These are phyloP conservation scores for Seiridium unicorne DNA, from an alignment of 2,329 filamentous ascomycete genomes.

Conservation along the genomic window DNA sequence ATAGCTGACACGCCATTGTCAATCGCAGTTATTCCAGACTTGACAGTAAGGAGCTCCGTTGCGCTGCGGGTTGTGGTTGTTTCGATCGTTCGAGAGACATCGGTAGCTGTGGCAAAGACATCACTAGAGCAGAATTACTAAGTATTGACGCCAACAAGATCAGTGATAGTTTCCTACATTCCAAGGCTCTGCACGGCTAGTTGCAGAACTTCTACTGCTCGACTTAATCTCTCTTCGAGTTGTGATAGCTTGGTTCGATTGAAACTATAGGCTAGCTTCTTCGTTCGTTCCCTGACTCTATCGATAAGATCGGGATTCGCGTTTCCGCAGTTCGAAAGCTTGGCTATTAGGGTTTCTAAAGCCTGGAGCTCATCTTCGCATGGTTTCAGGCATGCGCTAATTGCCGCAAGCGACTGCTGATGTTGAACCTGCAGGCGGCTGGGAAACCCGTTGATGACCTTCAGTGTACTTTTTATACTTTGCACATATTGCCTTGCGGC, in stretches of 20 bases:
- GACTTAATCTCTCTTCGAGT: slow-evolving; percentile 2
- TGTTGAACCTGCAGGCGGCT: background rate
- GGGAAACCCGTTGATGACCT: slow-evolving; percentile 4
- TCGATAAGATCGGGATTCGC: background rate
- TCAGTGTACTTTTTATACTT: slow-evolving; percentile 3
- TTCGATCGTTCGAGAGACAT: slow-evolving; percentile 2
- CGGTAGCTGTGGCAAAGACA: too few relatives aligned
- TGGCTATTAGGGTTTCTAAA: background rate
- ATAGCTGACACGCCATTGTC: background rate
- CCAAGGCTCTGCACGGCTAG: slow-evolving; percentile 7
- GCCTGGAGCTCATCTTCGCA: slow-evolving; percentile 6
- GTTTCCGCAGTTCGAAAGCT: background rate
- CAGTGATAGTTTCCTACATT: slow-evolving; percentile 2
- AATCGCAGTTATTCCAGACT: background rate
- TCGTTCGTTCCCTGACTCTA: background rate
- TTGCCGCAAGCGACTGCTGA: background rate
- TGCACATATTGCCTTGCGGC: background rate
- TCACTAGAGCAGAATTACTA: too few relatives aligned
- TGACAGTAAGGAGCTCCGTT: background rate
- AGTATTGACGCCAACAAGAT: too few relatives aligned
- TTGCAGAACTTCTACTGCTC: slow-evolving; percentile 10
- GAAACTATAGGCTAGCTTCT: slow-evolving; percentile 11
- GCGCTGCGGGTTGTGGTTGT: background rate
- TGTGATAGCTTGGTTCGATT: slow-evolving; percentile 7
- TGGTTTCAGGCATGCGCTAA: background rate